Conservation (phyloP, 2,329 filamentous ascomycete genomes). For the Colletotrichum brevisporum region DNA sequence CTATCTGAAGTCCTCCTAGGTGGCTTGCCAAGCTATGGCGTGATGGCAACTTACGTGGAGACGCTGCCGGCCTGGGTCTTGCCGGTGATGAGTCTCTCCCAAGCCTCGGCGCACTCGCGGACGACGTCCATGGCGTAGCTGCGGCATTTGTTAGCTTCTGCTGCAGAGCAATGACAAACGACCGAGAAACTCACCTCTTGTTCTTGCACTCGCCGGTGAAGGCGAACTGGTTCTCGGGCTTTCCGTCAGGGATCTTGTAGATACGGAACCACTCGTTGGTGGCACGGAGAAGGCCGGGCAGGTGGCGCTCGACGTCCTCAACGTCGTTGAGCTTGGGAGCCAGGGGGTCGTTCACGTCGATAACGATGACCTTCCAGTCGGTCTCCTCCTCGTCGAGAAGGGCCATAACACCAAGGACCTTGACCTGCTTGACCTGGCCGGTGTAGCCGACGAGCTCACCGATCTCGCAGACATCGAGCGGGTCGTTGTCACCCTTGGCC, state of each 20-base stretch:
- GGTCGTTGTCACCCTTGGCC: constrained; percentile 99
- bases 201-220: constrained; percentile 99
- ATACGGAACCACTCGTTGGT: constrained; percentile 99
- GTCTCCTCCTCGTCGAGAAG: constrained; percentile 99
- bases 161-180: not conserved
- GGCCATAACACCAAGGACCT: constrained; percentile 99
- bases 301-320: constrained; percentile 98
- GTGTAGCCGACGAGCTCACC: constrained; percentile 97
- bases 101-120: constrained; percentile 95
- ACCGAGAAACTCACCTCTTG: constrained; percentile 77
- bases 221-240: constrained; percentile 99
- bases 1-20: constrained; percentile 26
- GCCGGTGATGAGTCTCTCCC: constrained; percentile 95
- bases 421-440: constrained; percentile 99
- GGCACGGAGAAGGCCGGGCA: constrained; percentile 94
- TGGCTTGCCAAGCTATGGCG: constrained; percentile 33
- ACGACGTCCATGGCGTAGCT: constrained; percentile 96
- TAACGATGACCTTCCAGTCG: constrained; percentile 99
- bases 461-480: constrained; percentile 99
- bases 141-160: constrained; percentile 24
- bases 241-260: constrained; percentile 99
- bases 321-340: constrained; percentile 97
- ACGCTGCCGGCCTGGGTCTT: constrained; percentile 85
- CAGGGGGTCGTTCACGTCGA: constrained; percentile 97
- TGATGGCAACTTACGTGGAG: constrained; percentile 76